Evolutionary conservation across 2,329 filamentous ascomycete genomes (phyloP).

Genomic region (Trichophyton verrucosum): DNA sequence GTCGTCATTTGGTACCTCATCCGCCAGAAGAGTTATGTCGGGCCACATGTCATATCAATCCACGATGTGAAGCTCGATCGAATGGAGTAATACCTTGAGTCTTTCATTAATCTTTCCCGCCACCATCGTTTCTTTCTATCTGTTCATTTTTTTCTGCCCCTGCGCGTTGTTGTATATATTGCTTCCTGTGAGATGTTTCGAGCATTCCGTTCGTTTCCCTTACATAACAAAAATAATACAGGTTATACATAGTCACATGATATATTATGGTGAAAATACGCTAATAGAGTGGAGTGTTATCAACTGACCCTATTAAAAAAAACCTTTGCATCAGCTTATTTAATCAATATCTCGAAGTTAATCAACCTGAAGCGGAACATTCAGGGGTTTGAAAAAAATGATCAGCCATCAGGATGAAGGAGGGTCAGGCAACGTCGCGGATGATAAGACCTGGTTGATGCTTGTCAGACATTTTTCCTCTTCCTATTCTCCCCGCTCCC

Average conservation of each 20-base stretch:
- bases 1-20: conserved; percentile 37
- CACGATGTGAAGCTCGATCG: not conserved
- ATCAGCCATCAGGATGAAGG: not conserved
- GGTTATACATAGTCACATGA: not conserved
- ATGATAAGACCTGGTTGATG: not conserved
- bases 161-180: not conserved
- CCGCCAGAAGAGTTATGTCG: conserved; percentile 24
- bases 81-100: not conserved
- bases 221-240: not conserved
- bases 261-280: not conserved
- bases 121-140: not conserved
- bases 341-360: not conserved
- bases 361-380: not conserved
- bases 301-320: not conserved
- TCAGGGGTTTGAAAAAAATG: not conserved
- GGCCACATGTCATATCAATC: conserved; percentile 15
- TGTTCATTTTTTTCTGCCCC: not conserved
- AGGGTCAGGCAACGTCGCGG: not conserved
- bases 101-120: not conserved
- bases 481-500: not conserved
- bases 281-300: not conserved
- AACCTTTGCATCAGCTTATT: not conserved
- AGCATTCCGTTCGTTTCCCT: not conserved
- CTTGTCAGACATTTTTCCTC: not conserved
- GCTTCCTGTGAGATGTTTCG: not conserved